Base-by-base conservation (phyloP, 2,329 filamentous ascomycete species). In the Trichoderma sp. region DNA sequence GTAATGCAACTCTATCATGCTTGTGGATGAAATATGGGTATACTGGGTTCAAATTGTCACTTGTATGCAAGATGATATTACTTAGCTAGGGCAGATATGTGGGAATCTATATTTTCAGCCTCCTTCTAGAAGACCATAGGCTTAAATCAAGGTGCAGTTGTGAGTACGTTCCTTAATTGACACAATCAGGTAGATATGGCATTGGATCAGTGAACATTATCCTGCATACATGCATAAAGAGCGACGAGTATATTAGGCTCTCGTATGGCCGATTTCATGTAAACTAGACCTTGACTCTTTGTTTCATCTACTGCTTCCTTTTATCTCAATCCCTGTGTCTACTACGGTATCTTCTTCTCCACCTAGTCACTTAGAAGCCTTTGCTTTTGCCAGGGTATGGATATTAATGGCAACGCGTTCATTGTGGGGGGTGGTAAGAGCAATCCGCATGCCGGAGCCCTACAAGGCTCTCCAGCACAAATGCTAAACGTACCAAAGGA, bases 401-500 rank as follows among this genome's bases (percentile, higher is more conserved):
- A 68, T 47, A 61, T 68, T 11, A 61, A 12, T 8, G 66, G 66
- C 32, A 68, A 68, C 17, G 66, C 66, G 15, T 68, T 68, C 34
- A 34, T 68, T 4, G 26, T 68, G 4, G 66, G 66, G 26, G 55
- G 66, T 26, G 66, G 66, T 68, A 61, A 68, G 66, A 1, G 30
- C 3, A 39, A 20, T 23, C 11, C 12, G 3, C 2, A 20, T 1
- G 11, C 6, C 26, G 3, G 5, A 13, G 15, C 34, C 36, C 12
- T 1, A 32, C 2, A 1, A 11, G 39, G 6, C 23, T n/a, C 26
- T 34, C 3, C n/a, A 26, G 4, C 6, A 17, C 1, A 6, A 9
- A 8, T 43, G 53, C 55, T 59, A 50, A 68, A 1, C 9, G n/a
- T 13, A 13, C 11, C n/a, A 13, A 53, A 79, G 68, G 68, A 82